phyloP scores from a whole-genome alignment of 225 moss, liverwort and hornwort genomes.

The Neckera pumila region DNA sequence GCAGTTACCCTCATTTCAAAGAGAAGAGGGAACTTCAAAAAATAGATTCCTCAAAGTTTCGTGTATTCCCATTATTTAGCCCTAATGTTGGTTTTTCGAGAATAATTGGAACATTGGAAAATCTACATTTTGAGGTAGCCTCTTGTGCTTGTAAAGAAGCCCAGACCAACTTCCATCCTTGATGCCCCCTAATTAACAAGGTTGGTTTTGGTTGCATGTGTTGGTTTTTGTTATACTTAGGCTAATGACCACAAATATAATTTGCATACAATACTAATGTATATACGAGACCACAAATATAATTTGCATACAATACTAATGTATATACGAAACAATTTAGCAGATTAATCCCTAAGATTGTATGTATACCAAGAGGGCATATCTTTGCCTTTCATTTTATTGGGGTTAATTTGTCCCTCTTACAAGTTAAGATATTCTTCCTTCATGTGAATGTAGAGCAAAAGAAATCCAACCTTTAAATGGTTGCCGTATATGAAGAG shows the following conservation, averaged over 20 bases:
- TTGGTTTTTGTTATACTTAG: neutral
- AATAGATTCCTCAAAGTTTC: neutral
- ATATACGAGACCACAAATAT: no score
- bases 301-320: neutral
- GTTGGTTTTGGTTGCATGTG: neutral
- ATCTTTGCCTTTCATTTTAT: neutral
- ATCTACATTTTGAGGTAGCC: neutral
- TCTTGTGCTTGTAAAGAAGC: rapidly evolving
- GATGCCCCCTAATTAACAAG: rapidly evolving
- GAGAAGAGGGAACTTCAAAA: rapidly evolving
- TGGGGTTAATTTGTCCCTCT: neutral
- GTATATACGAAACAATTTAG: neutral
- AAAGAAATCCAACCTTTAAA: neutral
- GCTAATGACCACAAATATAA: neutral
- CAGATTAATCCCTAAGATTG: neutral
- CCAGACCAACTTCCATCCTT: neutral
- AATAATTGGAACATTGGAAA: rapidly evolving
- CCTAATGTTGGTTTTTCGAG: rapidly evolving
- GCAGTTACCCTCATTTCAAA: neutral
- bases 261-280: neutral
- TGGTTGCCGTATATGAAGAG: rapidly evolving
- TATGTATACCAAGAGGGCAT: rapidly evolving
- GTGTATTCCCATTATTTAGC: neutral
- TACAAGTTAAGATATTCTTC: neutral
- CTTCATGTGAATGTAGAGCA: neutral